Conservation (phyloP, 2,329 filamentous ascomycete genomes). For the Didymella sp. region DNA sequence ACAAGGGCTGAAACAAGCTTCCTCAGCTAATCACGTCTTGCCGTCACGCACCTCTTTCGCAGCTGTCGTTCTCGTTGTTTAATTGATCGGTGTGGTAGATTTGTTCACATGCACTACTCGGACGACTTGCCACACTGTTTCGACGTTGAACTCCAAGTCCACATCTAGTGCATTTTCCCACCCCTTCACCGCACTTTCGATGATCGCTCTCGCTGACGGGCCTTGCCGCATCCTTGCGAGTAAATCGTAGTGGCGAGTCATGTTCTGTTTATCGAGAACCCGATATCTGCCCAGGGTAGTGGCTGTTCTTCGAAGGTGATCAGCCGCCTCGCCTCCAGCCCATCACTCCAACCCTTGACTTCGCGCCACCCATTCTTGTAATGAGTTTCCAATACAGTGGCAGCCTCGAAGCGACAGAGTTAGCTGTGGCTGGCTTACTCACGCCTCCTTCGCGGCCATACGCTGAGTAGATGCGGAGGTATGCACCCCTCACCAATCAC, state of each 20-base stretch:
- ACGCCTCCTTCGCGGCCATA: neutral
- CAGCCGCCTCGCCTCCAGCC: constrained; percentile 1
- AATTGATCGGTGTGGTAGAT: constrained; percentile 16
- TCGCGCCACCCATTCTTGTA: neutral
- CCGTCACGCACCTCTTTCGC: constrained; percentile 10
- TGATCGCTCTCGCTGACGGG: constrained; percentile 1
- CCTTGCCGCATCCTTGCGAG: constrained; percentile 5
- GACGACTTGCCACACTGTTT: constrained; percentile 16
- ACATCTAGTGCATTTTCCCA: constrained; percentile 6
- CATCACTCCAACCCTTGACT: neutral
- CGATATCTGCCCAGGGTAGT: neutral
- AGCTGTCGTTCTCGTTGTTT: constrained; percentile 2
- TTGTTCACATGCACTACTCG: constrained; percentile 15
- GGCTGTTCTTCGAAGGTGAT: neutral
- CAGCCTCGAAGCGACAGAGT: constrained; percentile 6
- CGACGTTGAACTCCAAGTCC: neutral
- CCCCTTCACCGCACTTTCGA: constrained; percentile 15
- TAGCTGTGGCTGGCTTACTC: constrained; percentile 5
- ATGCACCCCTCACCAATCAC: constrained; percentile 9
- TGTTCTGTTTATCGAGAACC: neutral
- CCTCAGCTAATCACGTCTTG: neutral
- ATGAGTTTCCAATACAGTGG: neutral
- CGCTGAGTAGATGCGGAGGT: constrained; percentile 1
- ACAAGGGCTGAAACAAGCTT: constrained; percentile 10
- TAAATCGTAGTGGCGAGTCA: constrained; percentile 7